A percentile compares a stretch with the other conserved stretches of the same genome.
Evolutionary conservation across 2,329 filamentous ascomycete genomes (phyloP).

Genomic region (Fusarium udum): DNA sequence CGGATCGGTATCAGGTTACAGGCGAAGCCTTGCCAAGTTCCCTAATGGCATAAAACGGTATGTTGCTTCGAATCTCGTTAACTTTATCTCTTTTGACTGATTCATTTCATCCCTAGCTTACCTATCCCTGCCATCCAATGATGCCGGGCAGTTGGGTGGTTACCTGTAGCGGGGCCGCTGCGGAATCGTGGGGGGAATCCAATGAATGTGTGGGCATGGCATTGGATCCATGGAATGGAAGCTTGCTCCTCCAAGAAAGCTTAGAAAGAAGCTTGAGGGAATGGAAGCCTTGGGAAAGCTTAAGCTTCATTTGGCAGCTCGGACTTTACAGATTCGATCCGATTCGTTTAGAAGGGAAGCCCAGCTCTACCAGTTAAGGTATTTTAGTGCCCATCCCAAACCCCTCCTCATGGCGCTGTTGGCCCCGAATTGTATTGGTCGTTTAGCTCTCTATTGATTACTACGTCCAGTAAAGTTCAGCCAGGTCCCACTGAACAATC

Average conservation of each 20-base stretch:
- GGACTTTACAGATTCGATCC: background rate
- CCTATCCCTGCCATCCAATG: background rate
- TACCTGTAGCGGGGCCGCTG: background rate
- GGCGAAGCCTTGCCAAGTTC: background rate
- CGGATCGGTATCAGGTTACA: constrained; percentile 20
- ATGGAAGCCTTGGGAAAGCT: background rate
- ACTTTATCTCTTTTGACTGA: background rate
- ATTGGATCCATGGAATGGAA: background rate
- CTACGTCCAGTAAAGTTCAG: background rate
- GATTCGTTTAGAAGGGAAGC: background rate
- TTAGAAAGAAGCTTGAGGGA: background rate
- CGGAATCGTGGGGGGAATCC: background rate
- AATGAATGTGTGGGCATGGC: background rate
- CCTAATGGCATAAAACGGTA: background rate
- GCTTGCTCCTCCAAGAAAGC: constrained; percentile 6
- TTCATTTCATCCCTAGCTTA: background rate
- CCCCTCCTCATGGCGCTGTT: constrained; percentile 12
- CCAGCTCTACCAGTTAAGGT: background rate
- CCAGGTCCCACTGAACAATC: constrained; percentile 15
- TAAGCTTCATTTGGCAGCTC: constrained; percentile 1
- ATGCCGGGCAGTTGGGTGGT: background rate
- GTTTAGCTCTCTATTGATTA: background rate
- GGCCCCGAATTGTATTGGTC: constrained; percentile 11
- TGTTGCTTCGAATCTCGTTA: background rate
- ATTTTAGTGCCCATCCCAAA: background rate